phyloP scores from a whole-genome alignment of 148 eudicot genomes.

The Vaccinium darrowii region DNA sequence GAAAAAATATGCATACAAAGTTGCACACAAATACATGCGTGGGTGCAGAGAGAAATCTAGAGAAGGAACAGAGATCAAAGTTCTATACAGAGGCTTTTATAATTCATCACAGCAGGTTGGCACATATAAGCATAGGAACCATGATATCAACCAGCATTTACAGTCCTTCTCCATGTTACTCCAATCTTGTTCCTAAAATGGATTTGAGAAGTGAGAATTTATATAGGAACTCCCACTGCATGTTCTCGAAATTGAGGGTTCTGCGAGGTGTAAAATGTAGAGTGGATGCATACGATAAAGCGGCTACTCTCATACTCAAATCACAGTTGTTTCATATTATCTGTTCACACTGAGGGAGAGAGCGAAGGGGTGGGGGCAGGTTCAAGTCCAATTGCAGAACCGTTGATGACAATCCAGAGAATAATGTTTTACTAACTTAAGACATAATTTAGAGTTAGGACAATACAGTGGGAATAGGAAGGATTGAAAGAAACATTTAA shows the following conservation, averaged over 20 bases:
- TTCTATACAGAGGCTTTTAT: not conserved
- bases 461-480: not conserved
- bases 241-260: not conserved
- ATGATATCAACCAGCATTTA: not conserved
- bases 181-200: not conserved
- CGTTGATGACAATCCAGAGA: not conserved
- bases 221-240: not conserved
- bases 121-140: not conserved
- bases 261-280: not conserved
- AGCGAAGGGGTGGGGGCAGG: no score
- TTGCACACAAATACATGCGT: no score
- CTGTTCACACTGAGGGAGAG: not conserved
- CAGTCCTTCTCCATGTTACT: not conserved
- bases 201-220: not conserved
- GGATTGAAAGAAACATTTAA: not conserved
- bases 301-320: not conserved
- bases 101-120: not conserved
- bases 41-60: not conserved
- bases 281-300: not conserved
- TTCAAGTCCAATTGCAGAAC: not conserved
- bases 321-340: not conserved
- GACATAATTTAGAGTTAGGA: not conserved
- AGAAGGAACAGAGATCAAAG: not conserved
- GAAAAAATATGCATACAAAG: not conserved
- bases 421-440: not conserved